Percentiles rank a stretch among this genome's conserved stretches.
Evolutionary conservation across 2,329 filamentous ascomycete genomes (phyloP).

Genomic region (Cadophora luteo-olivacea): DNA sequence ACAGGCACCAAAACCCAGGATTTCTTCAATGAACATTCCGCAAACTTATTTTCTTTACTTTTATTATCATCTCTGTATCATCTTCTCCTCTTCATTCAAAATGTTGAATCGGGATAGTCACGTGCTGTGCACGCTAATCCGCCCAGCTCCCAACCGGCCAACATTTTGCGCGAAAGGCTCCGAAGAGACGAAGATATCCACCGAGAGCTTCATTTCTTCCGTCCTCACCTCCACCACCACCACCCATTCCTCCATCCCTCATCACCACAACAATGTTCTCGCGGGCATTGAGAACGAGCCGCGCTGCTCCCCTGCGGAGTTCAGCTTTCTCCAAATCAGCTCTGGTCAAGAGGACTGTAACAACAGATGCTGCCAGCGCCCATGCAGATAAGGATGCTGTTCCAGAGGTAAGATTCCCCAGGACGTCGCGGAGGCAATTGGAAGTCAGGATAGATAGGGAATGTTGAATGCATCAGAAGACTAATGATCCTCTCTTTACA

Average conservation of each 20-base stretch:
- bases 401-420: slow-evolving; percentile 60
- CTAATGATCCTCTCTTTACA: slow-evolving; percentile 47
- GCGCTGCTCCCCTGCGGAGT: slow-evolving; percentile 61
- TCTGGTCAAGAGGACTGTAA: slow-evolving; percentile 73
- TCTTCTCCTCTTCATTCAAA: background rate
- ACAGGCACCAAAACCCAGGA: too few species aligned
- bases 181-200: slow-evolving; percentile 14
- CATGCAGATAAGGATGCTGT: slow-evolving; percentile 82
- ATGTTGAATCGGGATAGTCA: slow-evolving; percentile 20
- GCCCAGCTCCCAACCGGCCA: slow-evolving; percentile 24
- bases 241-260: slow-evolving; percentile 12
- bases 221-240: slow-evolving; percentile 8
- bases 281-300: slow-evolving; percentile 69
- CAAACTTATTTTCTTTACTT: background rate
- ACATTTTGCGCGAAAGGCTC: slow-evolving; percentile 27
- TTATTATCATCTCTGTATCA: background rate
- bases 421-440: slow-evolving; percentile 17
- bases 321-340: slow-evolving; percentile 40
- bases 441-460: slow-evolving; percentile 17
- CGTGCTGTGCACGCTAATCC: slow-evolving; percentile 14
- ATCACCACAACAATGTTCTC: slow-evolving; percentile 67
- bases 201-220: slow-evolving; percentile 27
- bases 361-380: slow-evolving; percentile 91
- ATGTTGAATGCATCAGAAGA: background rate
- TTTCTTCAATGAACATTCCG: too few species aligned